Evolutionary conservation across 1,284 basidiomycete genomes (phyloP).

Genomic region (Puccinia hordei): DNA sequence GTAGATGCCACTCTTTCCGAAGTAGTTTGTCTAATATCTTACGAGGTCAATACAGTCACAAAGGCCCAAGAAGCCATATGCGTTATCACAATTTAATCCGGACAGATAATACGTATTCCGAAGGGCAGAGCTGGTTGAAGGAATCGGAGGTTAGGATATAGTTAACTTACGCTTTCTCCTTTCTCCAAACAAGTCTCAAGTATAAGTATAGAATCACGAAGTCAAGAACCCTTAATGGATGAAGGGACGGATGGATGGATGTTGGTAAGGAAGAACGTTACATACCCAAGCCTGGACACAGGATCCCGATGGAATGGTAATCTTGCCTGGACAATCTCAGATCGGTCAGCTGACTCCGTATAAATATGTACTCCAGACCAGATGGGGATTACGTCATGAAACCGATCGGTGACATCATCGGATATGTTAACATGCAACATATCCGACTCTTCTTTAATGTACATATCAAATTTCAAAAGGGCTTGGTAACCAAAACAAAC

Average conservation of each 20-base stretch:
- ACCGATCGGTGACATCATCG: background rate
- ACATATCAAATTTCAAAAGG: too few species aligned
- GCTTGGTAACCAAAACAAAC: too few species aligned
- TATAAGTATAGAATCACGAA: background rate
- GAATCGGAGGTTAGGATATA: background rate
- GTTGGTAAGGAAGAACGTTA: background rate
- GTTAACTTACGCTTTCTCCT: background rate
- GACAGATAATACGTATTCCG: background rate
- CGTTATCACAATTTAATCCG: too few species aligned
- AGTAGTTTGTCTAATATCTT: background rate
- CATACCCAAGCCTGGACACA: background rate
- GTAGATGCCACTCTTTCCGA: background rate
- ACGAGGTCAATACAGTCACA: conserved; percentile 47
- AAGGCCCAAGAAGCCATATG: conserved; percentile 41
- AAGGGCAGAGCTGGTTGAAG: background rate
- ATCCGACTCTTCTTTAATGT: too few species aligned
- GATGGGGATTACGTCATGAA: conserved; percentile 2
- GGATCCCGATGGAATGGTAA: background rate
- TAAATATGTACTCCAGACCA: background rate
- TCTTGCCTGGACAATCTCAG: background rate
- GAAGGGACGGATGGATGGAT: background rate
- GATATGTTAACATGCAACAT: too few species aligned
- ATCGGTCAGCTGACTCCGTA: conserved; percentile 6
- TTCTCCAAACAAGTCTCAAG: too few species aligned
- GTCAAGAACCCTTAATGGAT: background rate